phyloP scores from a whole-genome alignment of 768 basidiomycete genomes.

The Nidula microcarpa region DNA sequence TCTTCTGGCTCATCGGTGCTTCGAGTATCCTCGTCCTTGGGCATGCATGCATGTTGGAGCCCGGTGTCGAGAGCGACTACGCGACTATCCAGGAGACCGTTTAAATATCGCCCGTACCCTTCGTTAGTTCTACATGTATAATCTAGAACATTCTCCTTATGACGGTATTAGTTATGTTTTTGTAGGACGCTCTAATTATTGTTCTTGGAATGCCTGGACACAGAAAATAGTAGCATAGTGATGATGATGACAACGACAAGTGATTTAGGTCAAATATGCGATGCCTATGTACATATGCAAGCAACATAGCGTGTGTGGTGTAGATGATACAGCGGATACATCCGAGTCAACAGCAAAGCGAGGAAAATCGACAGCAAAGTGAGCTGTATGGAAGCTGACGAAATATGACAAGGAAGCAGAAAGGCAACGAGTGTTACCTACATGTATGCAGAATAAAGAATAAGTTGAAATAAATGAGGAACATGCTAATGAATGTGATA shows the following conservation, averaged over 20 bases:
- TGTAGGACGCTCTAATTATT: too few relatives aligned
- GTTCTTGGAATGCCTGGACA: not conserved
- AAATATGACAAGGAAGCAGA: not conserved
- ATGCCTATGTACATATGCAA: not conserved
- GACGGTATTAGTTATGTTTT: too few relatives aligned
- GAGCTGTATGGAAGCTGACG: not conserved
- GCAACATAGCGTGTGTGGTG: not conserved
- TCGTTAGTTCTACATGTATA: too few relatives aligned
- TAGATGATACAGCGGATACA: not conserved
- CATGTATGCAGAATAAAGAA: not conserved
- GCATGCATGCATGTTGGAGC: slow-evolving; percentile 89
- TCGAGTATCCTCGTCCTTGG: slow-evolving; percentile 80
- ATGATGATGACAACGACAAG: not conserved
- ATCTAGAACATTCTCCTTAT: too few relatives aligned
- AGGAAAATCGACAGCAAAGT: too few relatives aligned
- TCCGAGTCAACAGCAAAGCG: too few relatives aligned
- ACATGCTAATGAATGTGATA: not conserved
- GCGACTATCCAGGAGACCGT: slow-evolving; percentile 71
- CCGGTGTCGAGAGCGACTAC: slow-evolving; percentile 94
- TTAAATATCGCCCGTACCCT: too few relatives aligned
- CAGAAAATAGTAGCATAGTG: not conserved
- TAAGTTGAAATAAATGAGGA: not conserved
- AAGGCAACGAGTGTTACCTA: not conserved
- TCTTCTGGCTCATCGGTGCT: slow-evolving; percentile 95
- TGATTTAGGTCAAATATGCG: not conserved